Conservation (phyloP, 192 early-diverging fungal species). For the Linnemannia hyalina region DNA sequence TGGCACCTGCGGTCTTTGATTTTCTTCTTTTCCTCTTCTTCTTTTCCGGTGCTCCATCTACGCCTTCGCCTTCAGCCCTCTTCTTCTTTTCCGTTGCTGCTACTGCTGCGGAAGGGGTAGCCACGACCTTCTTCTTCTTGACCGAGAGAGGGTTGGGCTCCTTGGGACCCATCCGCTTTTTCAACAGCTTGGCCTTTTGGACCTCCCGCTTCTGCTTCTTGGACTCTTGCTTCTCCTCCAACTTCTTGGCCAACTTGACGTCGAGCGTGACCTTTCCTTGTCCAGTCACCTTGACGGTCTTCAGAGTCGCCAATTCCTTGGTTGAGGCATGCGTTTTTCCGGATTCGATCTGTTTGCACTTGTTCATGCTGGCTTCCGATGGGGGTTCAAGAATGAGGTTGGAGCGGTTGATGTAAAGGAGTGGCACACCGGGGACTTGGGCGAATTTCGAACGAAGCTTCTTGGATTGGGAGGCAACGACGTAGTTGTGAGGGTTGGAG, state of each 20-base stretch:
- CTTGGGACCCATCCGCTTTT: constrained; percentile 80
- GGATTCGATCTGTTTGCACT: constrained; percentile 58
- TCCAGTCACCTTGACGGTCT: constrained; percentile 63
- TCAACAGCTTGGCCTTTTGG: constrained; percentile 52
- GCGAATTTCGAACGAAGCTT: constrained; percentile 73
- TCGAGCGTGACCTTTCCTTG: constrained; percentile 39
- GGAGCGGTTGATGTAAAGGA: constrained; percentile 86
- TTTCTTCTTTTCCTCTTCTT: constrained; percentile 53
- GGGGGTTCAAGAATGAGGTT: constrained; percentile 88
- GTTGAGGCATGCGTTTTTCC: constrained; percentile 52
- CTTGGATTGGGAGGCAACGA: constrained; percentile 86
- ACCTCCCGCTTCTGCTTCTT: constrained; percentile 52
- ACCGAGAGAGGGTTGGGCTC: constrained; percentile 89
- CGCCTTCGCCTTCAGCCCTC: background rate
- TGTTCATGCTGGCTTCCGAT: constrained; percentile 62
- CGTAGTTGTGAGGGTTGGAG: constrained; percentile 85
- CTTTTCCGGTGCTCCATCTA: constrained; percentile 24
- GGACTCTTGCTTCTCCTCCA: constrained; percentile 52
- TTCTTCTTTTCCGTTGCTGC: constrained; percentile 22
- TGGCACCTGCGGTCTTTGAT: constrained; percentile 6
- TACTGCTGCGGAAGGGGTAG: constrained; percentile 6
- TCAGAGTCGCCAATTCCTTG: constrained; percentile 66
- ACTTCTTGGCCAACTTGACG: constrained; percentile 57
- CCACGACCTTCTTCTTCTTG: constrained; percentile 74
- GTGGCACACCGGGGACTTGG: constrained; percentile 83